Evolutionary conservation across 2,329 filamentous ascomycete species (phyloP).

Genomic region (Cordyceps sp.): DNA sequence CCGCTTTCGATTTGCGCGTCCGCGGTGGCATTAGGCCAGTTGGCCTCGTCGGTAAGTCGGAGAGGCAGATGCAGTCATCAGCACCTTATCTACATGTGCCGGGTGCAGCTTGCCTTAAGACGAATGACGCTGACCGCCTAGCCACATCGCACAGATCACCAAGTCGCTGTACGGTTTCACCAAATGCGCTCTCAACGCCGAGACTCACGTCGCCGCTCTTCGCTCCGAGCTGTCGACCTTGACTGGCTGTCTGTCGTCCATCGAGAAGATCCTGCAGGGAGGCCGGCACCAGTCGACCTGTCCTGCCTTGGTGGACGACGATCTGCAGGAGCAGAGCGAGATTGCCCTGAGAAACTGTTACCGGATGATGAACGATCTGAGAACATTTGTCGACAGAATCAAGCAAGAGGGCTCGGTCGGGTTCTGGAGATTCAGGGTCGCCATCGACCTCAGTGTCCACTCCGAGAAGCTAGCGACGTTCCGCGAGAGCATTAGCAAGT

Average conservation of each 20-base stretch:
- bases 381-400: neutral
- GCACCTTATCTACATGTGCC: too few relatives aligned
- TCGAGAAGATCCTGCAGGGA: neutral
- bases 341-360: neutral
- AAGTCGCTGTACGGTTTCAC: neutral
- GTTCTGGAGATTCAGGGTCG: neutral
- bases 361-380: neutral
- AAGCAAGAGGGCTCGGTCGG: neutral
- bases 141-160: neutral
- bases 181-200: neutral
- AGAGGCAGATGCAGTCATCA: too few relatives aligned
- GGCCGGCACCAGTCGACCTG: neutral
- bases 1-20: neutral
- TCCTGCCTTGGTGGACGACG: neutral
- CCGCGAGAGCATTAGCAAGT: neutral
- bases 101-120: too few relatives aligned
- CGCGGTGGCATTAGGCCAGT: neutral
- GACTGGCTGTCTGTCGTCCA: neutral
- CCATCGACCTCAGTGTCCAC: neutral
- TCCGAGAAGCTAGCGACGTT: neutral
- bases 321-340: neutral
- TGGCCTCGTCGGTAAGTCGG: too few relatives aligned
- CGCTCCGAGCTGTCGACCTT: neutral
- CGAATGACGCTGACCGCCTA: neutral
- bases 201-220: neutral